Evolutionary conservation across 202 grass and related monocot genomes (phyloP).

Genomic region (Carex arenaria): DNA sequence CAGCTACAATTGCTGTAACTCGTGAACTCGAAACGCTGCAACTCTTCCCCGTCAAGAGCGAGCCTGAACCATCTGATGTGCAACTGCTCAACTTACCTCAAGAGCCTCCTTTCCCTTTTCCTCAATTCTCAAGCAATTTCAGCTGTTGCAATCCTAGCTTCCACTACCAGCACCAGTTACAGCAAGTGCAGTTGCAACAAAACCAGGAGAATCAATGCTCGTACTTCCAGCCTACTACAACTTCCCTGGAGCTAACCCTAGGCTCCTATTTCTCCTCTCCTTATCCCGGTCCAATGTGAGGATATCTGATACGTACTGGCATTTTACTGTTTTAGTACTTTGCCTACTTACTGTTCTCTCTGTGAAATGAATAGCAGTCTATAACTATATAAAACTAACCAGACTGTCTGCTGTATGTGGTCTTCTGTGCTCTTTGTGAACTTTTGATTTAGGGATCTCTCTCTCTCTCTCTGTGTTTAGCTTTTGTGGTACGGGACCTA

Average conservation of each 20-base stretch:
- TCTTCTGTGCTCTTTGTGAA: conserved; percentile 2
- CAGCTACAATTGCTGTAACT: conserved; percentile 16
- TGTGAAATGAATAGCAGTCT: conserved; percentile 20
- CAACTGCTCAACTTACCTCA: neutral
- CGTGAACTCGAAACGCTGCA: conserved; percentile 73
- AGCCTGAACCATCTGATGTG: neutral
- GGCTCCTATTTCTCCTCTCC: conserved; percentile 44
- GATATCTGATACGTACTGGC: conserved; percentile 5
- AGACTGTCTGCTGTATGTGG: conserved; percentile 12
- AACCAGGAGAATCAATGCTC: conserved; percentile 42
- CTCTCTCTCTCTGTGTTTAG: neutral
- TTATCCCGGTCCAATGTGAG: conserved; percentile 37
- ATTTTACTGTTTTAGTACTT: conserved; percentile 17
- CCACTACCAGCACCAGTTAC: conserved; percentile 29
- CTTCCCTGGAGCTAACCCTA: conserved; percentile 88
- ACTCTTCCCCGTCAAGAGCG: conserved; percentile 58
- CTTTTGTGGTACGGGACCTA: neutral
- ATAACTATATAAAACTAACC: conserved; percentile 22
- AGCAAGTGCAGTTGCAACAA: conserved; percentile 31
- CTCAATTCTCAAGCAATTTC: conserved; percentile 24
- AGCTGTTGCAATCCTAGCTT: conserved; percentile 12
- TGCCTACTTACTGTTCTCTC: conserved; percentile 15
- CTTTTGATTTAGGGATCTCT: neutral
- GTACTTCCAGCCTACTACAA: conserved; percentile 18
- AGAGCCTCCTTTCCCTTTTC: conserved; percentile 20